Base-by-base conservation (phyloP, 2,329 filamentous ascomycete genomes). In the Volutella citrinella region DNA sequence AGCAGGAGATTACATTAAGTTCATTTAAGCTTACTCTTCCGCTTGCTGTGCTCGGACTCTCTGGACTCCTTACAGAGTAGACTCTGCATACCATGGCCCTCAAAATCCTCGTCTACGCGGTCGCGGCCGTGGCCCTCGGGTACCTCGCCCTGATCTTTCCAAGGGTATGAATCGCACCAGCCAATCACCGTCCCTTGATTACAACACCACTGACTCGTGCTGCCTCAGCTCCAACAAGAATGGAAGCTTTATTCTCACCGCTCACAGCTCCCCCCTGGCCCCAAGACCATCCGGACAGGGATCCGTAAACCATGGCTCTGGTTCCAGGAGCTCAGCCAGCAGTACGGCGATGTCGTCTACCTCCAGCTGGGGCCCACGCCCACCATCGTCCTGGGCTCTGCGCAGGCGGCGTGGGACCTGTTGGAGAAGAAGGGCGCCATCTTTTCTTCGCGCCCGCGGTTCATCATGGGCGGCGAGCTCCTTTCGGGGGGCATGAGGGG, bases 381-480 rank as follows among this genome's bases (percentile, higher is more conserved):
- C 0, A 68, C 65, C 7, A 63, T 69, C 31, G 47, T 68, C 7
- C 50, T 69, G 3, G 65, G 64, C 2, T 68, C 65, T 0, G 65
- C 64, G 0, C 60, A 64, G 25, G 62, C 63, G 3, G 65, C 64
- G 1, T 66, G 63, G 61, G 65, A 68, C 21, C 54, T 69, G 1
- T 57, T 69, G 1, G 67, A 70, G 42, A 65, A 62, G 34, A 58
- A 60, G 5, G 65, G 66, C 3, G 54, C 63, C 4, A 57, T 64
- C 23, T 70, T 65, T 36, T 69, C 66, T 0, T 70, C 66, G 0
- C 57, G 68, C 0, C 67, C 68, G 1, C 55, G 66, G 4, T 70
- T 70, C 42, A 66, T 69, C 36, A 65, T 69, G 56, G 67, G 66
- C 17, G 60, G 62, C 3, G 65, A 69, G 25, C 49, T 66, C 1